Evolutionary conservation across 2,329 filamentous ascomycete genomes (phyloP), one percentile per base, ranked within the genome.

Genomic region (Fusarium torreyae): DNA sequence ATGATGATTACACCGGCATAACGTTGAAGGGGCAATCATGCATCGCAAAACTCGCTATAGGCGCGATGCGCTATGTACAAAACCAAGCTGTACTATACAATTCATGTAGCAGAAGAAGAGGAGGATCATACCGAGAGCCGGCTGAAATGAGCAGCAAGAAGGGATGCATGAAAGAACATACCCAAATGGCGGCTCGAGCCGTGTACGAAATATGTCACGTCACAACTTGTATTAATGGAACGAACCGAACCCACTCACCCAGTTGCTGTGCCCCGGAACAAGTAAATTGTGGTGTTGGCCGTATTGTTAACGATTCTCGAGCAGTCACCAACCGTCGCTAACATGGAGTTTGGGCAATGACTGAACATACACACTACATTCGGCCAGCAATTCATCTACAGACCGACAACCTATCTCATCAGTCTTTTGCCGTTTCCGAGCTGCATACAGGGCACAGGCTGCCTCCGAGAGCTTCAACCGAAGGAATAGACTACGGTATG

Each of bases 81-180:
- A 34, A 68, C 8, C 50, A 7, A 56, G 49, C 51, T 70, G 67
- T 70, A 70, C 43, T 64, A 61, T 61, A 71, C 52, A 63, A 66
- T 66, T 22, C 22, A 39, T 34, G 46, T 26, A 39, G 46, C 46
- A 45, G 44, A 51, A 58, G 39, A 43, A 33, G 39, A 44, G 28
- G 56, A 49, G 39, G 31, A 36, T 22, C 17, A 10, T n/a, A 14
- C 24, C 13, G 18, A 17, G 28, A 45, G 26, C 34, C 44, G 43
- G 20, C 36, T 64, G 42, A 26, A 54, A 42, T n/a, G 20, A 34
- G 26, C 24, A 52, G 36, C 24, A 18, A 70, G 38, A 57, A 57
- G 45, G 50, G n/a, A 45, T 36, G 11, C 24, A 45, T 36, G 11
- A 20, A 39, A 39, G 8, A 33, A 61, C 33, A 53, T 56, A 57